A percentile compares a stretch with the other conserved stretches of the same genome.
Conservation (phyloP, 73 alveolate genomes). For the Tetrahymena elliotti region DNA sequence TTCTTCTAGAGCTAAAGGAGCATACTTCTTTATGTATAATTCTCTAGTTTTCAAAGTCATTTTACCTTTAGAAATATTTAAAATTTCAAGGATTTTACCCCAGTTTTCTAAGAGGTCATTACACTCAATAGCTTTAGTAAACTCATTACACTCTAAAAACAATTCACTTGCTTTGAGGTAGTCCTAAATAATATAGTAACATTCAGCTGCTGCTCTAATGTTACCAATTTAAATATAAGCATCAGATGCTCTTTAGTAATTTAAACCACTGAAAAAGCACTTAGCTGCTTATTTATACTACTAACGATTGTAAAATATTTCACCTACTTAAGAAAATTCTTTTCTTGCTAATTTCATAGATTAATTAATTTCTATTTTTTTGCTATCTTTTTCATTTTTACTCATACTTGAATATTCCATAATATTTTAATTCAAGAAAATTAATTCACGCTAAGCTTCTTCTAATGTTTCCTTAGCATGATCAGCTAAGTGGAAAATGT, state of each 20-base stretch:
- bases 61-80: constrained; percentile 47
- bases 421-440: not conserved
- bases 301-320: constrained; percentile 16
- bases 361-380: constrained; percentile 21
- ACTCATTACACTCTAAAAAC: constrained; percentile 23
- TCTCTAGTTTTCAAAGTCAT: constrained; percentile 61
- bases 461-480: constrained; percentile 38
- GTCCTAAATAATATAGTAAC: constrained; percentile 3
- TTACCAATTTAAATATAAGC: not conserved
- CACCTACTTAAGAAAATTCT: constrained; percentile 32
- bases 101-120: constrained; percentile 9
- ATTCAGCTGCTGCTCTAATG: not conserved
- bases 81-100: constrained; percentile 45
- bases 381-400: constrained; percentile 12
- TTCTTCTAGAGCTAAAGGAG: constrained; percentile 61
- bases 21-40: constrained; percentile 49
- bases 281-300: constrained; percentile 47
- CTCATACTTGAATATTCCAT: not conserved
- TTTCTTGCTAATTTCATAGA: not conserved
- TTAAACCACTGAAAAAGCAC: constrained; percentile 18
- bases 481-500: constrained; percentile 47
- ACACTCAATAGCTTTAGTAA: constrained; percentile 38
- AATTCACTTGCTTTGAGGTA: constrained; percentile 31
- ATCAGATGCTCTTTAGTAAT: not conserved
- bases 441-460: constrained; percentile 16